phyloP scores from a whole-genome alignment of 495 filamentous ascomycete genomes.

The Podospora appendiculata region DNA sequence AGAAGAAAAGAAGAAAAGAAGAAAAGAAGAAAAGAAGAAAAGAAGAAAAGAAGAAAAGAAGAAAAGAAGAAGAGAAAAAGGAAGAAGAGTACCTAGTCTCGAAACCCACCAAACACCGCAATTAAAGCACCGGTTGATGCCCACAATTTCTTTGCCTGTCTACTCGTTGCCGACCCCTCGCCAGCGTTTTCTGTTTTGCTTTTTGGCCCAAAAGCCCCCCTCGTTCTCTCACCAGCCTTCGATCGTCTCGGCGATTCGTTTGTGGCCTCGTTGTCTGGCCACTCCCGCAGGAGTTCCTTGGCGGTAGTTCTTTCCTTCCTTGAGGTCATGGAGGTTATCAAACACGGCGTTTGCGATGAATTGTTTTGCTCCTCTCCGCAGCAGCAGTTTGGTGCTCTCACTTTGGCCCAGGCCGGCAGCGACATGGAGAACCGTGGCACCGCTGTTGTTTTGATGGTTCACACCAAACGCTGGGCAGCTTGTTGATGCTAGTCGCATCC shows the following conservation, averaged over 20 bases:
- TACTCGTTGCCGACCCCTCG: too few relatives aligned
- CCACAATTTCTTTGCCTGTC: too few relatives aligned
- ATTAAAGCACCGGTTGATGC: neutral
- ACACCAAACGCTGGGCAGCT: constrained; percentile 2
- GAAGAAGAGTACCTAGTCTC: too few relatives aligned
- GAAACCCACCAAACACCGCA: neutral
- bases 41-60: neutral
- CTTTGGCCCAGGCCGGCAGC: constrained; percentile 2
- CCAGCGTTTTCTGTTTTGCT: too few relatives aligned
- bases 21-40: neutral
- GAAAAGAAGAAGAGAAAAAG: too few relatives aligned
- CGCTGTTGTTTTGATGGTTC: constrained; percentile 10
- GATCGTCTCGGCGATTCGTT: too few relatives aligned
- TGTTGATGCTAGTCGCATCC: neutral
- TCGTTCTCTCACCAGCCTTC: too few relatives aligned
- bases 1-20: neutral
- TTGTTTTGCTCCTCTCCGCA: constrained; percentile 9
- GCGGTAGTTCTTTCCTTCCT: neutral
- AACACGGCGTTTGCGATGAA: constrained; percentile 6
- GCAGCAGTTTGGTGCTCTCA: constrained; percentile 6
- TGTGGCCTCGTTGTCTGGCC: constrained; percentile 5
- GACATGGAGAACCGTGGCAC: constrained; percentile 12
- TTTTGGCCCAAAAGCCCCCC: too few relatives aligned
- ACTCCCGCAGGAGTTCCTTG: constrained; percentile 11
- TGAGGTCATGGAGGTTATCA: constrained; percentile 2